Conservation (phyloP, 1,284 basidiomycete genomes). For the Trametes pubescens region DNA sequence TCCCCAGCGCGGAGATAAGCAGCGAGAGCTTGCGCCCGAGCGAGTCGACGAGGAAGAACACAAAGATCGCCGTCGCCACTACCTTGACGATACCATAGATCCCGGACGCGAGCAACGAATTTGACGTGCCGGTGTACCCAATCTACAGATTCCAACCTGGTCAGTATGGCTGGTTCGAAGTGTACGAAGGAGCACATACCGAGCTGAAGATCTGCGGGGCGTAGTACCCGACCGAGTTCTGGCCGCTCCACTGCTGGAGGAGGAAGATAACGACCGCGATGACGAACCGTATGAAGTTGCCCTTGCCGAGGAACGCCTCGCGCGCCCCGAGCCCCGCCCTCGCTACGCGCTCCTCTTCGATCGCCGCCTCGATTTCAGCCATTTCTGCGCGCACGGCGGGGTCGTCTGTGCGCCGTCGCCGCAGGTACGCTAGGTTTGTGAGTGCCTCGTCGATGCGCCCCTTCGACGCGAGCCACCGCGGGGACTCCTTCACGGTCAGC, state of each 20-base stretch:
- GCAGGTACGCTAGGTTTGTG: conserved; percentile 61
- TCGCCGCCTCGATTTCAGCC: conserved; percentile 70
- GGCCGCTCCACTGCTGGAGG: conserved; percentile 73
- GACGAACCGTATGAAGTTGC: conserved; percentile 75
- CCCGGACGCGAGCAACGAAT: conserved; percentile 79
- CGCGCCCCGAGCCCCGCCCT: conserved; percentile 60
- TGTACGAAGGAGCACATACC: conserved; percentile 46
- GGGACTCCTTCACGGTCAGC: conserved; percentile 67
- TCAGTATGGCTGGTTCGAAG: background rate
- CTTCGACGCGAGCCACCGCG: conserved; percentile 45
- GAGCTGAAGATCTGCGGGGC: conserved; percentile 78
- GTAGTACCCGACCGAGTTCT: conserved; percentile 76
- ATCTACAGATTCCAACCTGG: conserved; percentile 50
- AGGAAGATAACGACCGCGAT: conserved; percentile 70
- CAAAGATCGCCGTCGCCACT: conserved; percentile 72
- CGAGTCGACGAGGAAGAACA: conserved; percentile 63
- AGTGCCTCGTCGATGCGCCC: conserved; percentile 46
- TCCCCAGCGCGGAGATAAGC: conserved; percentile 69
- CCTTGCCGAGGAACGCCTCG: conserved; percentile 79
- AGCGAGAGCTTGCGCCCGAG: conserved; percentile 66
- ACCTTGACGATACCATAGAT: conserved; percentile 85
- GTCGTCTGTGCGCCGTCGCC: conserved; percentile 57
- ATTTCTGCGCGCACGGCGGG: conserved; percentile 61
- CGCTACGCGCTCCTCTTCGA: conserved; percentile 67
- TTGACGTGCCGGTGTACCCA: conserved; percentile 66